phyloP scores from a whole-genome alignment of 257 asterid species.

The Linderniella brevidens region DNA sequence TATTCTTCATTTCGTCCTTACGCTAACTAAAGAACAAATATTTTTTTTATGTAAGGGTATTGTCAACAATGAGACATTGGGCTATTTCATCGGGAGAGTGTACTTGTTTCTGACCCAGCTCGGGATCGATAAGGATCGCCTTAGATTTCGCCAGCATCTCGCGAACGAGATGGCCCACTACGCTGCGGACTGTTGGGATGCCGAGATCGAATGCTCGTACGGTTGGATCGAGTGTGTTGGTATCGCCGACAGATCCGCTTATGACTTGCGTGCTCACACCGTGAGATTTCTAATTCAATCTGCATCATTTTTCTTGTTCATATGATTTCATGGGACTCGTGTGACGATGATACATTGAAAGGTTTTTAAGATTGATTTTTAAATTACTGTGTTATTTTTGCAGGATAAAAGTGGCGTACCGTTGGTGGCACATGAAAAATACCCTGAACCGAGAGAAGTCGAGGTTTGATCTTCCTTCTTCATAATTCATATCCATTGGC shows the following conservation, averaged over 20 bases:
- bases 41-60: background rate
- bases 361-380: background rate
- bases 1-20: background rate
- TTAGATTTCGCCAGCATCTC: conserved; percentile 66
- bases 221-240: conserved; percentile 1
- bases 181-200: background rate
- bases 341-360: too few relatives aligned
- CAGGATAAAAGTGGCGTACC: conserved; percentile 68
- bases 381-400: conserved; percentile 5
- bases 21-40: background rate
- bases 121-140: conserved; percentile 66
- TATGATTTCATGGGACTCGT: too few relatives aligned
- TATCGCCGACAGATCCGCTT: conserved; percentile 78
- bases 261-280: conserved; percentile 68
- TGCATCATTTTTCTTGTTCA: too few relatives aligned
- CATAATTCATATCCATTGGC: background rate
- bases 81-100: conserved; percentile 1
- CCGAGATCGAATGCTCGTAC: background rate
- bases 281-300: conserved; percentile 15
- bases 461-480: conserved; percentile 35
- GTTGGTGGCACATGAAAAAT: conserved; percentile 64
- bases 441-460: conserved; percentile 63
- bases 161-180: conserved; percentile 66
- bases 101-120: conserved; percentile 16
- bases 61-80: background rate